Evolutionary conservation across 2,329 filamentous ascomycete species (phyloP), one percentile per base, ranked within the genome.

Genomic region (Fusarium annulatum): DNA sequence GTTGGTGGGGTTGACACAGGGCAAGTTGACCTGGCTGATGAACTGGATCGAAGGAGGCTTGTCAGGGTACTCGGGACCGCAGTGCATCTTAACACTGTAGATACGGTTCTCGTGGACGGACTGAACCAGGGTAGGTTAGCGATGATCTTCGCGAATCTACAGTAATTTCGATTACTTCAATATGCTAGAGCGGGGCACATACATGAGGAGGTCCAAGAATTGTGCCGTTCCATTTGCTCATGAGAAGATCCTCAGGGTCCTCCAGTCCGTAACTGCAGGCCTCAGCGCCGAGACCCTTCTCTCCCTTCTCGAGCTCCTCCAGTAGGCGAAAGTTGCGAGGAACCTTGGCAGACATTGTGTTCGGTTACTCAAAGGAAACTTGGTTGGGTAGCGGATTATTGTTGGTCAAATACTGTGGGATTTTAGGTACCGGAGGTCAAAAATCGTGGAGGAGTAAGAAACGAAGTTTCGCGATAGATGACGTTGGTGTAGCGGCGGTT

Each of bases 191-290:
- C 41, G 48, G 55, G 39, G 53, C 43, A 46, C 93, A 80, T 88
- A 98, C 96, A 83, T 98, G 95, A 82, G 96, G 96, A 77, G 96
- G 96, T 3, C 96, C 96, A 56, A 98, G 91, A 75, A 99, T 98
- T 21, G 96, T 99, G 79, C 96, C 96, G 80, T 97, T 97, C 96
- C 96, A 99, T 87, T 98, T 95, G 73, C 93, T 96, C 95, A 99
- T 97, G 83, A 96, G 90, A 74, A 98, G 89, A 80, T 99, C 96
- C 81, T 98, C 95, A 53, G 94, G 92, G 82, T 98, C 95, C 74
- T 96, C 94, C 64, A 99, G 90, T 78, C 96, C 96, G 79, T 98
- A 98, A 49, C 96, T 98, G 86, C 96, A 98, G 71, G 95, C 95
- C 86, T 98, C 96, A 82, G 96, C 95, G 80, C 96, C 96, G 73